Base-by-base conservation (phyloP, 352 stramenopile genomes). In the Saprolegnia parasitica region DNA sequence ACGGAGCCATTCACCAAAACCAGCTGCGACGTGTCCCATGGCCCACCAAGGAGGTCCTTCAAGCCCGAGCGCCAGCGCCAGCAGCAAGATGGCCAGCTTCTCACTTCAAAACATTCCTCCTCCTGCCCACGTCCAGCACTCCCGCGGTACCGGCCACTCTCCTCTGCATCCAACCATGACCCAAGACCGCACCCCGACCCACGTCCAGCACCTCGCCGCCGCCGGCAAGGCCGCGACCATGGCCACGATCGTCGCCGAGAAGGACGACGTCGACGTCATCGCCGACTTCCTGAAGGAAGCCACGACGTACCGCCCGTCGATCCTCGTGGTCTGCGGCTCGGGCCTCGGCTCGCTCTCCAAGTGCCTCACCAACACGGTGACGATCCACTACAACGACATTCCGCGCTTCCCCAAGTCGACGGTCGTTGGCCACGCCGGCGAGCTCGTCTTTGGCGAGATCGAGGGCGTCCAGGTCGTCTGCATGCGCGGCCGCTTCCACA, bases 401-500 rank as follows among this genome's bases (percentile, higher is more conserved):
- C 95, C 96, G 20, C 80, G 89, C 65, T 98, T 98, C 78, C 95
- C 95, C 6, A 68, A 79, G 21, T 93, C 96, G 35, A 98, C 93
- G 1, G 95, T 98, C n/a, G 83, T 90, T 10, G 96, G 96, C 26
- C 95, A 98, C 77, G 89, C 84, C 20, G 93, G 93, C 40, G 94
- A 98, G 78, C 77, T 98, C n/a, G 93, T 98, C n/a, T 98, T 98
- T 66, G 95, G 93, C 32, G 84, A 86, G 32, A 68, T 98, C n/a
- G 78, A 86, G 24, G 85, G 80, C 61, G 79, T 89, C 46, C 76
- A 77, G 29, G 84, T 97, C 47, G 90, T 98, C 39, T 98, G 92
- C 75, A 97, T 99, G 83, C 86, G 93, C 35, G 96, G 96, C 46
- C 81, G 97, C 70, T 99, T 99, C 79, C 96, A 99, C 83, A 95